phyloP scores from a whole-genome alignment of 202 grass and related monocot genomes.

The Eragrostis tef region DNA sequence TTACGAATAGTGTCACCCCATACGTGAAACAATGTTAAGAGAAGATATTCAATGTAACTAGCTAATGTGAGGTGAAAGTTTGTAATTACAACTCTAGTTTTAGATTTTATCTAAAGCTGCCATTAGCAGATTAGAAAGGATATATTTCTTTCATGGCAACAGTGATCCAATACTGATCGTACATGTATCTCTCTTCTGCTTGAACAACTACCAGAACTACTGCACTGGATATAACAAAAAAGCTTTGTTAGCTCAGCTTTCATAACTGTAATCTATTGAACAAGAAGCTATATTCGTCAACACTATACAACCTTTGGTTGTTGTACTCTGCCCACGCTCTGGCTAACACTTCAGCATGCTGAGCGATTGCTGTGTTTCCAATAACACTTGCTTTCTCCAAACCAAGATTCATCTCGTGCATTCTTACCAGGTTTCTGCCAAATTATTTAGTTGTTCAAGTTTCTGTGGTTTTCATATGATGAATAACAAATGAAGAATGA shows the following conservation, averaged over 20 bases:
- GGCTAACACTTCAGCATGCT: conserved; percentile 58
- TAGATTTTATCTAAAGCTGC: background rate
- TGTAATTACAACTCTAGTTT: too few relatives aligned
- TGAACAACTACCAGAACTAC: conserved; percentile 66
- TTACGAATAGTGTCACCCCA: conserved; percentile 60
- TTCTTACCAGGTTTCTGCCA: conserved; percentile 41
- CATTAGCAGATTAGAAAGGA: conserved; percentile 28
- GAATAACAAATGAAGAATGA: background rate
- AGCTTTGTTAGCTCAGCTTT: background rate
- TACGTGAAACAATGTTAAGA: conserved; percentile 55
- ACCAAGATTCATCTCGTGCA: conserved; percentile 46
- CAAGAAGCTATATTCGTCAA: background rate
- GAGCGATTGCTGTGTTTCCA: conserved; percentile 46
- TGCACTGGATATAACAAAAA: conserved; percentile 44
- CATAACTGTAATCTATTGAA: background rate
- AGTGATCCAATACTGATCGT: conserved; percentile 68
- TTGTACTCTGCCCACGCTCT: conserved; percentile 65
- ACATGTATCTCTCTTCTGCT: conserved; percentile 70
- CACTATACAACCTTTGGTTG: conserved; percentile 48
- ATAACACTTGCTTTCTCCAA: conserved; percentile 53
- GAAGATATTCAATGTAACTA: background rate
- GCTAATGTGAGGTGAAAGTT: too few relatives aligned
- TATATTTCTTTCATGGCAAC: conserved; percentile 65
- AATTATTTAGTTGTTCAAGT: background rate
- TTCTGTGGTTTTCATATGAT: background rate